phyloP scores from a whole-genome alignment of 768 basidiomycete genomes.

The Auricularia sp. region DNA sequence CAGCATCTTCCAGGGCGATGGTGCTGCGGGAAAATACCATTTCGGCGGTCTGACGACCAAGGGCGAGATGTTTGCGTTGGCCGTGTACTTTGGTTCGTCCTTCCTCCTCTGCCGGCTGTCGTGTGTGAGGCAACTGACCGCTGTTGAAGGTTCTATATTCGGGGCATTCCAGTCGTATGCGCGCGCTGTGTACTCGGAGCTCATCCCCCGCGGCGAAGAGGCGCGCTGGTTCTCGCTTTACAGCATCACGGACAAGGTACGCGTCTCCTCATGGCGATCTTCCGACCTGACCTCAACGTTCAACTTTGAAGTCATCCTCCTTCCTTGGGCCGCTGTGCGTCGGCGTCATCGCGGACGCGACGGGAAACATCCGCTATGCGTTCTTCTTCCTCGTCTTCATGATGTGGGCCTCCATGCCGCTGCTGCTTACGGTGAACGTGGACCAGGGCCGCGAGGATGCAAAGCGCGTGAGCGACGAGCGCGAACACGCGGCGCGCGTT shows the following conservation, averaged over 20 bases:
- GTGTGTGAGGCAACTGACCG: not conserved
- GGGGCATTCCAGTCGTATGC: slow-evolving; percentile 91
- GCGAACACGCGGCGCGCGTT: not conserved
- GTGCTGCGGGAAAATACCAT: slow-evolving; percentile 19
- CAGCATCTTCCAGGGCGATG: slow-evolving; percentile 30
- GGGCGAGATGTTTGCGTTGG: slow-evolving; percentile 77
- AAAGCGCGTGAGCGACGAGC: slow-evolving; percentile 1
- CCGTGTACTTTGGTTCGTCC: slow-evolving; percentile 67
- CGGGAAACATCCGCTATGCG: slow-evolving; percentile 84
- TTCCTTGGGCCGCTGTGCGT: slow-evolving; percentile 89
- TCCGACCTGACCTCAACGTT: slow-evolving; percentile 12
- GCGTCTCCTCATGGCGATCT: slow-evolving; percentile 5
- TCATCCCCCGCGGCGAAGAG: slow-evolving; percentile 82
- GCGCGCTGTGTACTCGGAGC: slow-evolving; percentile 74
- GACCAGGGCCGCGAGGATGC: slow-evolving; percentile 52
- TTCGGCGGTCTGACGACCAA: slow-evolving; percentile 72
- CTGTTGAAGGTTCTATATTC: slow-evolving; percentile 51
- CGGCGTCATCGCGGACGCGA: slow-evolving; percentile 76
- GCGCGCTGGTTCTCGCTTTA: slow-evolving; percentile 79
- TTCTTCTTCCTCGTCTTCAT: slow-evolving; percentile 82
- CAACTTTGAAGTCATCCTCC: slow-evolving; percentile 57
- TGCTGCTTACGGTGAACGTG: slow-evolving; percentile 62
- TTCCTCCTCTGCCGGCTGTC: slow-evolving; percentile 3
- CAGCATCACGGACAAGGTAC: slow-evolving; percentile 82
- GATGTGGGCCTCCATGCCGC: slow-evolving; percentile 72